Base-by-base conservation (phyloP, 2,329 filamentous ascomycete genomes). In the Neonectria ditissima region DNA sequence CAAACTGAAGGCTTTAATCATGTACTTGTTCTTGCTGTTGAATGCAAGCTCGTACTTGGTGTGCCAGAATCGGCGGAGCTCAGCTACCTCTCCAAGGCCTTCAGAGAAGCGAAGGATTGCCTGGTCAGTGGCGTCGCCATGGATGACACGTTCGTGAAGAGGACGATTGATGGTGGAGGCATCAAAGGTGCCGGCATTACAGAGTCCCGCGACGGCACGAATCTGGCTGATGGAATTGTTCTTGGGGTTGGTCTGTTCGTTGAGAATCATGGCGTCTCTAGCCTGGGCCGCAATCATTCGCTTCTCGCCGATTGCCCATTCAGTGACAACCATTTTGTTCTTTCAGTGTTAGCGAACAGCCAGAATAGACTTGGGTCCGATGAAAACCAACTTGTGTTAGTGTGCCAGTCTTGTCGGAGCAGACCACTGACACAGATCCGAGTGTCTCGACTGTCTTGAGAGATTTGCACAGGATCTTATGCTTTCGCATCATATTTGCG, bases 21-120 rank as follows among this genome's bases (percentile, higher is more conserved):
- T 94, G 74, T 89, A 94, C 77, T 94, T 94, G 79, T 93, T 94
- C 81, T 92, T 92, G 79, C 90, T 92, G 80, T 94, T 94, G 77
- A 94, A 94, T 0, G 90, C 87, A 28, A 92, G 80, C 57, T 91
- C 88, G 69, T 89, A 93, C 2, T 86, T 84, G 55, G 86, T 89
- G 55, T 85, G 84, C 90, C 90, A 93, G 66, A 84, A 81, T 14
- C 83, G 81, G 8, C 89, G 85, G 5, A 91, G 79, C 54, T 90
- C 84, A 0, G 83, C 77, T 0, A 92, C 87, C 0, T 69, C 65
- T 2, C 69, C 70, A 0, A 94, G 81, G 3, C 81, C 80, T 75
- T 94, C 91, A 0, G 91, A 88, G 59, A 94, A 90, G 57, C 91
- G 85, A 6, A 94, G 81, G 32, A 94, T 85, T 18, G 92, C 91